phyloP scores from a whole-genome alignment of 192 early-diverging fungal species.

The Coemansia sp. region DNA sequence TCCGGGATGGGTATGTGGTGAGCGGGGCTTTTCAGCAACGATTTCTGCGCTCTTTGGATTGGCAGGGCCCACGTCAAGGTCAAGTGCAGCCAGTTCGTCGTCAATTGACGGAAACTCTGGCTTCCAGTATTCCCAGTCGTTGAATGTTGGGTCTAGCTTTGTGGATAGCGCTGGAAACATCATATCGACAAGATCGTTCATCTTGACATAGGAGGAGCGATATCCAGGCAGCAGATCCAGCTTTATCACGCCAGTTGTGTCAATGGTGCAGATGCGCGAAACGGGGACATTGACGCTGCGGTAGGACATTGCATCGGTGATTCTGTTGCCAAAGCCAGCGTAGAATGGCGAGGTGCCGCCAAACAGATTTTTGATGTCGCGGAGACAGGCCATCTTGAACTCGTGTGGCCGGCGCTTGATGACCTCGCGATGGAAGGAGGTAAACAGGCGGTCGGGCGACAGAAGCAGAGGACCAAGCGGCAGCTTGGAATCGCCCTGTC shows the following conservation, averaged over 20 bases:
- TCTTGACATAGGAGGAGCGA: constrained; percentile 82
- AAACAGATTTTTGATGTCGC: constrained; percentile 88
- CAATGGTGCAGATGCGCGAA: constrained; percentile 96
- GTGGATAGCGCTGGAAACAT: constrained; percentile 80
- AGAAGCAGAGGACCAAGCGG: constrained; percentile 95
- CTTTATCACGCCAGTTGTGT: constrained; percentile 86
- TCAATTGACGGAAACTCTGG: constrained; percentile 31
- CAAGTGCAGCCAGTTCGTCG: constrained; percentile 40
- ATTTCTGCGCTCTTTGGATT: not conserved
- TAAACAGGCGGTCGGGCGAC: constrained; percentile 91
- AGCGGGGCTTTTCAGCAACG: not conserved
- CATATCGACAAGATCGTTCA: constrained; percentile 93
- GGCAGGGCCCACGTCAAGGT: constrained; percentile 6
- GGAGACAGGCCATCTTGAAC: constrained; percentile 95
- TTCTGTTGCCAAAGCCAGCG: constrained; percentile 97
- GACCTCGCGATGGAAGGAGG: constrained; percentile 91
- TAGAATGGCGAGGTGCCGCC: constrained; percentile 84
- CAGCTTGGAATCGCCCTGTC: constrained; percentile 83
- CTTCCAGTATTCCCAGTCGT: constrained; percentile 87
- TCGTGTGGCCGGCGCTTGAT: constrained; percentile 93
- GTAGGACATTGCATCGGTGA: constrained; percentile 95
- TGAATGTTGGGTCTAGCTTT: constrained; percentile 68
- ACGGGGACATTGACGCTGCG: constrained; percentile 90
- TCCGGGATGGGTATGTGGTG: not conserved
- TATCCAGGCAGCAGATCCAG: constrained; percentile 84